Base-by-base conservation (phyloP, 23 red algal genomes). In the Gracilaria gracilis region DNA sequence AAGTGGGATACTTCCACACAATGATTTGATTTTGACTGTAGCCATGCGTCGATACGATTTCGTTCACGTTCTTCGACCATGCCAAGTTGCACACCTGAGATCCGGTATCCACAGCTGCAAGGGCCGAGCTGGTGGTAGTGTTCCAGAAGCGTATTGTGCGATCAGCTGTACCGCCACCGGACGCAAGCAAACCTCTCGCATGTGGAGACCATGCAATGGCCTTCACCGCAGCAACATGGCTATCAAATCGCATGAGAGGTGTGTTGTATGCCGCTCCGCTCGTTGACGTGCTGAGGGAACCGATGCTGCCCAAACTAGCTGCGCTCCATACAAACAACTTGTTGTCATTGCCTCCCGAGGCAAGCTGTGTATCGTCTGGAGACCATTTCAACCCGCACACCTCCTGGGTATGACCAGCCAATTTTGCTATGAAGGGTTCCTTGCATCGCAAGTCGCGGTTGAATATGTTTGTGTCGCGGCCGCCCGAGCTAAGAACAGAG, bases 1-100 rank as follows among this genome's bases (percentile, higher is more conserved):
- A 79, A 32, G 71, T 91, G 77, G 97, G 97, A 84, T 98, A 98
- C 21, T 90, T 88, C 97, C 97, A 98, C 28, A 98, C 83, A 35
- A 98, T 85, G 25, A 98, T 96, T 82, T 98, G 97, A 84, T 98
- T 98, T 73, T 98, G 97, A 33, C 89, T 94, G 69, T 94, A 98
- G 2, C 97, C 97, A 88, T 98, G 97, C 13, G 97, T 95, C 9
- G 93, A 95, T 12, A 98, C 97, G 31, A 98, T 69, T 90, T 98
- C 97, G 57, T 98, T 95, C 23, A 96, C 88, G 38, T 86, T 95
- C 55, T 81, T 84, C 25, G 93, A 92, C 97, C 97, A 98, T 23
- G 84, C 83, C 80, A 98, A 81, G 64, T 98, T 98, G 84, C 93
- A 95, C 39, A 98, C 97, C 69, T 98, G 97, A 13, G 92, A 95